phyloP scores from a whole-genome alignment of 1,284 basidiomycete genomes.

The Ustilago crameri region DNA sequence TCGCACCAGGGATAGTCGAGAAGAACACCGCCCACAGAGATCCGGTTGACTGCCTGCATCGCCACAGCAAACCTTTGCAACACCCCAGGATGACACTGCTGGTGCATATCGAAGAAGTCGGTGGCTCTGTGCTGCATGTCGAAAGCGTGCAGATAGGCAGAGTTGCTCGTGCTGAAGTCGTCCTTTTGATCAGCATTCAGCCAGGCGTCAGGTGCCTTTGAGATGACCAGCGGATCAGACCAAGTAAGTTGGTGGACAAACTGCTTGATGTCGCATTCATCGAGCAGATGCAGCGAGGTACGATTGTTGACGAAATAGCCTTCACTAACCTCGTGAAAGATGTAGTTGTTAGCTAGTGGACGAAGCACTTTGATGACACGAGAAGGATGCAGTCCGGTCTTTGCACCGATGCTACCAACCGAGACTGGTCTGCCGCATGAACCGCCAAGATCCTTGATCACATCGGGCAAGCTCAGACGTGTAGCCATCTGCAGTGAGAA shows the following conservation, averaged over 20 bases:
- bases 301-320: constrained; percentile 34
- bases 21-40: constrained; percentile 12
- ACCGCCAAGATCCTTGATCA: constrained; percentile 23
- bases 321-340: constrained; percentile 27
- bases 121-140: constrained; percentile 11
- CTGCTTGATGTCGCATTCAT: constrained; percentile 23
- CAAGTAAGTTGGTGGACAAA: constrained; percentile 26
- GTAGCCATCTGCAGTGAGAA: constrained; percentile 29
- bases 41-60: constrained; percentile 25
- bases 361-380: constrained; percentile 27
- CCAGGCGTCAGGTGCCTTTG: constrained; percentile 18
- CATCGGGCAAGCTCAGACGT: constrained; percentile 25
- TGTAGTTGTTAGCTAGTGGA: constrained; percentile 29
- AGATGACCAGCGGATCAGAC: constrained; percentile 7
- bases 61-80: constrained; percentile 10
- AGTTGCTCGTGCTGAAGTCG: constrained; percentile 12
- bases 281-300: constrained; percentile 20
- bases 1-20: constrained; percentile 32
- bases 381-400: constrained; percentile 8
- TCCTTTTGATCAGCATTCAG: constrained; percentile 10
- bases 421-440: constrained; percentile 12
- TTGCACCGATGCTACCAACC: constrained; percentile 12
- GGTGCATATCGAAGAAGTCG: constrained; percentile 10
- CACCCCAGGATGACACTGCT: constrained; percentile 8
- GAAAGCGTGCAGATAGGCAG: constrained; percentile 18